phyloP scores from a whole-genome alignment of 441 rosid genomes.

The Populus hybrid region DNA sequence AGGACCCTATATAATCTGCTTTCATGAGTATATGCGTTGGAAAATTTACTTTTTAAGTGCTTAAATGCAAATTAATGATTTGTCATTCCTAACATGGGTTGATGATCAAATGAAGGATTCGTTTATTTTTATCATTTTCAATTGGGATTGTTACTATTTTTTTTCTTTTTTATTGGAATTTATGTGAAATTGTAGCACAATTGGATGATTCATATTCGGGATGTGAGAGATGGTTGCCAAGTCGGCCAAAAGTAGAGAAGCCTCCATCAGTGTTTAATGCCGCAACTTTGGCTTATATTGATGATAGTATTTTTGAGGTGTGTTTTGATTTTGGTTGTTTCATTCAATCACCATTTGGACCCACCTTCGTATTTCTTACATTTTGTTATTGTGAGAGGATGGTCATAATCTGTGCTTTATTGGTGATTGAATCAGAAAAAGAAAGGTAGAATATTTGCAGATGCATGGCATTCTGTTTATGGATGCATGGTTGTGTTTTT shows the following conservation, averaged over 20 bases:
- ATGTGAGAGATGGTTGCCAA: constrained; percentile 73
- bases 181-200: constrained; percentile 20
- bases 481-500: too few relatives aligned
- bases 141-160: neutral
- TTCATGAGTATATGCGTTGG: too few relatives aligned
- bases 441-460: too few relatives aligned
- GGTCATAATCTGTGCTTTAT: neutral
- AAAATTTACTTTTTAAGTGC: too few relatives aligned
- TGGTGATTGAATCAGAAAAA: too few relatives aligned
- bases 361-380: too few relatives aligned
- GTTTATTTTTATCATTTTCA: neutral
- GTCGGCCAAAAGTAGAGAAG: constrained; percentile 75
- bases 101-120: too few relatives aligned
- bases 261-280: constrained; percentile 78
- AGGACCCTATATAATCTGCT: too few relatives aligned
- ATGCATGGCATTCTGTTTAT: too few relatives aligned
- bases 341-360: neutral
- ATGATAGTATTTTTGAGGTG: constrained; percentile 86
- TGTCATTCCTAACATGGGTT: too few relatives aligned
- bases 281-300: constrained; percentile 73
- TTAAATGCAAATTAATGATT: too few relatives aligned
- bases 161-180: constrained; percentile 6
- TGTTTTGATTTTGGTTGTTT: constrained; percentile 10
- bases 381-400: too few relatives aligned
- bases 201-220: constrained; percentile 54